Evolutionary conservation across 306 rosid genomes (phyloP).

Genomic region (Castanea mollissima): DNA sequence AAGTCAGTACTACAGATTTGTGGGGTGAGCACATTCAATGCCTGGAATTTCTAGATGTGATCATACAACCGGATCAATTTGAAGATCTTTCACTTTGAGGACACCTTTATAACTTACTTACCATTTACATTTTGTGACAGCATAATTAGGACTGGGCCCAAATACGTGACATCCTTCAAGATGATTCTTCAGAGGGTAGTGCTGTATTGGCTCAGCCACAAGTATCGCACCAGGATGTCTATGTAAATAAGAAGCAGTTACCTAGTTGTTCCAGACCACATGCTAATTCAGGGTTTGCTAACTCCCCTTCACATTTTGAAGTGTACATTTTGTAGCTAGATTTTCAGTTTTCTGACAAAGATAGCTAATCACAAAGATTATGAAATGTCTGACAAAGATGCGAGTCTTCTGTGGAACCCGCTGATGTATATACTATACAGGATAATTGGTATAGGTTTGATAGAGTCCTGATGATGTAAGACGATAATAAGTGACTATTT

Average conservation of each 20-base stretch:
- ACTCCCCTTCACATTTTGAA: slow-evolving; percentile 15
- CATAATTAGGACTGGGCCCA: slow-evolving; percentile 29
- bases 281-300: slow-evolving; percentile 5
- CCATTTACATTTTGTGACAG: slow-evolving; percentile 23
- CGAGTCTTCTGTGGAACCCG: neutral
- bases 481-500: neutral
- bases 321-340: slow-evolving; percentile 23
- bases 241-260: slow-evolving; percentile 30
- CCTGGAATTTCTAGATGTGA: slow-evolving; percentile 3
- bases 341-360: neutral
- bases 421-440: neutral
- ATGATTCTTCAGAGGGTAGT: slow-evolving; percentile 17
- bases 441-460: neutral
- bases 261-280: slow-evolving; percentile 28
- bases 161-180: slow-evolving; percentile 25
- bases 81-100: neutral
- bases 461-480: neutral
- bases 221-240: slow-evolving; percentile 22
- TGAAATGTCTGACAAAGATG: neutral
- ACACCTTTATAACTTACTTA: neutral
- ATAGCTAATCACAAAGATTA: neutral
- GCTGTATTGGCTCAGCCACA: slow-evolving; percentile 15
- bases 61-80: slow-evolving; percentile 9
- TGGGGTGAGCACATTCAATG: slow-evolving; percentile 54
- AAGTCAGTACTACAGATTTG: slow-evolving; percentile 55